Base-by-base conservation (phyloP, 2,329 filamentous ascomycete species). In the Periconia digitata region DNA sequence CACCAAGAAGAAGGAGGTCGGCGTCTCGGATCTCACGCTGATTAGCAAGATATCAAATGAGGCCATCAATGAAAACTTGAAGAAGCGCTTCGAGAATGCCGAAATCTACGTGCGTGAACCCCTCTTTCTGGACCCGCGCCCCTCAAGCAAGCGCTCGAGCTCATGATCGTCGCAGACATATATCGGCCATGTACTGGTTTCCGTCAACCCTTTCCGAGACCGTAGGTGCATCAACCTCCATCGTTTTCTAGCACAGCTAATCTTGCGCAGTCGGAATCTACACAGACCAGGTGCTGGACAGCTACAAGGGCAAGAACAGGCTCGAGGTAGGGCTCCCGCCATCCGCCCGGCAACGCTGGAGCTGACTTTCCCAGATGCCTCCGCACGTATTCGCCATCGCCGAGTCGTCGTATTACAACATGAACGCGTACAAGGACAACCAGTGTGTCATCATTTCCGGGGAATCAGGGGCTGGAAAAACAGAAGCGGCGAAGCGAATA, bases 371-470 rank as follows among this genome's bases (percentile, higher is more conserved):
- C 20, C 44, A 71, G 77, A 85, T 90, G 77, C 89, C 91, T 22
- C 94, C 94, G 8, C 94, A 99, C 74, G 94, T 99, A 60, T 99
- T 96, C 72, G 92, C 91, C 52, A 94, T 99, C 66, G 94, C 94
- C 68, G 94, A 99, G 75, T 88, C 92, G 7, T 75, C 92, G 46
- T 99, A 99, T 79, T 97, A 97, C 78, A 97, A 99, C 78, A 97
- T 99, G 94, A 97, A 97, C 73, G 92, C 92, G 40, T 99, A 99
- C 80, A 90, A 90, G 67, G 94, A 97, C 63, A 97, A 97, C 76
- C 94, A 99, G 73, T 97, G 94, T 76, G 92, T 99, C 60, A 99
- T 99, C 73, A 99, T 99, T 62, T 97, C 94, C 4, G 94, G 94
- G 69, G 94, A 99, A 76, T 97, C 94, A 2, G 94, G 94, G 69